Base-by-base conservation (phyloP, 768 basidiomycete species). In the Rhizopogon rudus region DNA sequence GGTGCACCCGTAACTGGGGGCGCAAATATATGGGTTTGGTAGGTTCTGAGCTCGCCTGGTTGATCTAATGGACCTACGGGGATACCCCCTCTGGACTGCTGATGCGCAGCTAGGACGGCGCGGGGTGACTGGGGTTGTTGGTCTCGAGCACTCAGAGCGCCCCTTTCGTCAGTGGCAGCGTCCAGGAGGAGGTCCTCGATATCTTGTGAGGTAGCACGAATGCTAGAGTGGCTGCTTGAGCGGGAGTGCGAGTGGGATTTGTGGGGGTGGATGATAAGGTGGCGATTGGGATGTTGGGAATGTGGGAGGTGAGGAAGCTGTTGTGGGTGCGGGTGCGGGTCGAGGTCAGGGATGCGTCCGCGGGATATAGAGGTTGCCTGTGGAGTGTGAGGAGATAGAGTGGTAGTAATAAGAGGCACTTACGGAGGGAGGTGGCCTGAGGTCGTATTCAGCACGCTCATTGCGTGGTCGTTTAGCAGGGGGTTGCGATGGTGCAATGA, bases 1-100 rank as follows among this genome's bases (percentile, higher is more conserved):
- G 87, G 86, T 3, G 87, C 85, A 53, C 87, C 87, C 0, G 82
- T 88, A 6, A 87, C 84, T 3, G 83, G 81, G 3, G 87, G 84
- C 6, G 86, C 84, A 62, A 89, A 89, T 12, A 87, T 81, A 64
- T 88, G 86, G 0, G 82, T 85, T 57, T 84, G 82, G 56, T 82
- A 82, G 22, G 72, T 75, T 40, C 75, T 65, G 8, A 74, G 65
- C 53, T 77, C 70, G 28, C 72, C 66, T 1, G 71, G 72, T 29
- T 68, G 65, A 7, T 69, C 63, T 12, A 71, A 63, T 0, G 71
- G 69, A 3, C 67, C 72, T 1, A 62, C 53, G 0, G 64, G 60
- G 1, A 68, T 63, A n/a, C 63, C 55, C 2, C 61, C 57, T 2
- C 67, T 66, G 0, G 65, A 63, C 57, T 71, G 67, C 35, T 68